Evolutionary conservation across 371 early-diverging fungal genomes (phyloP), one percentile per base, ranked within the genome.

Genomic region (Mucor ambiguus): DNA sequence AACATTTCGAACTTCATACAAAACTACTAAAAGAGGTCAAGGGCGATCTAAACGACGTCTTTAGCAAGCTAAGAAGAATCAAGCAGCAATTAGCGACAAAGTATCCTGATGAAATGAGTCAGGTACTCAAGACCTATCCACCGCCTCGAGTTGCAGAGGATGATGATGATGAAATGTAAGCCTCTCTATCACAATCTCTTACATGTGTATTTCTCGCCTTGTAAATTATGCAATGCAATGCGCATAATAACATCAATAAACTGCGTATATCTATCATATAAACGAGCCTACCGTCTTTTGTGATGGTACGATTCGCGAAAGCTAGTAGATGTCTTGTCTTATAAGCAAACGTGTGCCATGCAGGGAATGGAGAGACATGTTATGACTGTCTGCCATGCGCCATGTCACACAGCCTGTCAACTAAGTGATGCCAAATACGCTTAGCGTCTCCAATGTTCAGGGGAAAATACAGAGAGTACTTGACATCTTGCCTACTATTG

Each of bases 1-100:
- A 71, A 35, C 81, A 75, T 14, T 79, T 83, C 60, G 81, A 79
- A 60, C 32, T 76, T 2, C 84, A 83, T 30, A 74, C 76, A 4
- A 72, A 72, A 20, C 48, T 81, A 44, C 54, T 83, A 11, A 74
- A 74, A 22, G 75, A 81, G 43, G 73, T 78, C 37, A 81, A 75
- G 60, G 62, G 48, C 4, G 84, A 83, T 63, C 61, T 83, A 16
- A 75, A 83, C 41, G 63, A 65, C 20, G 79, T 81, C 1, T 83
- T 79, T 61, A 37, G 22, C 6, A 83, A 79, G 38, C 44, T 83
- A 7, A 75, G 75, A 32, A 68, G 70, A 20, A 73, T 83, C 24
- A 83, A 83, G 48, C 35, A 30, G 6, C 72, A 78, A 26, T 58
- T 81, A 11, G 71, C 64, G 10, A 46, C 62, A 22, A 64, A 70